Base-by-base conservation (phyloP, 441 rosid genomes). In the Pelargonium myrrhifolium region DNA sequence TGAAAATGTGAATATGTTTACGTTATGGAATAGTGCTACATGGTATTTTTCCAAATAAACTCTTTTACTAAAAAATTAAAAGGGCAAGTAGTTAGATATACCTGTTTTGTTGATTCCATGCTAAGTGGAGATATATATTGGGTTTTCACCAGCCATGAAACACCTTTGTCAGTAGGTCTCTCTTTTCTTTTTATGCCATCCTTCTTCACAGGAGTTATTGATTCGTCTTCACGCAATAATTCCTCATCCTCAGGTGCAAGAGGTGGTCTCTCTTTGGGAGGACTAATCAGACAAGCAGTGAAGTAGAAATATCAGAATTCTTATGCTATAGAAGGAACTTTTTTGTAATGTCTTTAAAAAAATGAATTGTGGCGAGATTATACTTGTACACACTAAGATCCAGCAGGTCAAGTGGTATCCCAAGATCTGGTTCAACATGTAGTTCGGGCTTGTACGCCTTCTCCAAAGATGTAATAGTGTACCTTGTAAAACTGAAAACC, bases 351-450 rank as follows among this genome's bases (percentile, higher is more conserved):
- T 31, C 45, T 56, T 5, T 65, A 71, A 64, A 70, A 51, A 58
- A 55, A n/a, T 49, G 67, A 45, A 4, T 40, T 20, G 51, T 42
- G 68, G 49, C 15, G 71, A 73, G 55, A 75, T 53, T 49, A 66
- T 88, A 94, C 99, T 88, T 92, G 94, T 94, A 94, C 60, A 89
- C 88, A 76, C 92, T 92, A 69, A 94, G 90, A 81, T 94, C 99
- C 76, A 94, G 97, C 74, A 94, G 83, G 80, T 94, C 98, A 74
- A 92, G 91, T 24, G 98, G 96, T 78, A 94, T 88, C 79, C 99
- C 99, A 65, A 94, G 98, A 86, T 94, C 99, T 67, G 98, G 91
- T 82, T 94, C 98, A 68, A 86, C 98, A 80, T 80, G 83, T 45
- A 94, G 89, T 72, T 89, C 78, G 15, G 99, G 99, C 80, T 92